Conservation (phyloP, 305 asterid species). For the Solanum hybrid region DNA sequence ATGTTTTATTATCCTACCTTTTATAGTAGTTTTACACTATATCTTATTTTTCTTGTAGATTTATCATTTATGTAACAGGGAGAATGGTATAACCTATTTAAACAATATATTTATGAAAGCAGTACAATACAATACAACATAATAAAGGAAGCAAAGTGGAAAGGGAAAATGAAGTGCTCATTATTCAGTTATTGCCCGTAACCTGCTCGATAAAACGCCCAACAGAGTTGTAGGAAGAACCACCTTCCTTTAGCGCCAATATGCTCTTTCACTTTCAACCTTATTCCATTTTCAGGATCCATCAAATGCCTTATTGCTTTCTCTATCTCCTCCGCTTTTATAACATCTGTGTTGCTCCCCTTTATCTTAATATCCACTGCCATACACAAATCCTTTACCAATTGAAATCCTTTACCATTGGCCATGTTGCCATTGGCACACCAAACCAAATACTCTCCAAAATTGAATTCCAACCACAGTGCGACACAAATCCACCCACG, state of each 20-base stretch:
- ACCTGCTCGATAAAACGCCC: not conserved
- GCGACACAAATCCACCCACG: not conserved
- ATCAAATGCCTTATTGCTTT: not conserved
- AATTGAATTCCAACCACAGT: not conserved
- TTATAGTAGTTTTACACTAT: no score
- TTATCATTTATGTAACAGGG: no score
- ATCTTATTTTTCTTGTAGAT: no score
- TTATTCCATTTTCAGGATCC: not conserved
- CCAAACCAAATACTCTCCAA: not conserved
- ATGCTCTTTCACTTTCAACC: not conserved
- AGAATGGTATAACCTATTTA: no score
- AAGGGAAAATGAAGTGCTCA: not conserved
- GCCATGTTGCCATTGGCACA: not conserved
- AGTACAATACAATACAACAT: no score
- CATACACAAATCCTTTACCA: not conserved
- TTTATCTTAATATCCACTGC: not conserved
- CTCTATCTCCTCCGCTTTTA: not conserved
- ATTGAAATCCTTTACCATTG: not conserved
- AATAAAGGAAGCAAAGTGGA: no score
- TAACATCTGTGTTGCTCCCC: not conserved
- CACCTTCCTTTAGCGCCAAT: not conserved
- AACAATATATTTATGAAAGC: no score
- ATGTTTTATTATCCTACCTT: no score
- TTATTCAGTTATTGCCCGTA: not conserved
- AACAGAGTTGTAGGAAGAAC: not conserved